Evolutionary conservation across 352 stramenopile genomes (phyloP), one percentile per base, ranked within the genome.

Genomic region (Chrysophaeum taylorii): DNA sequence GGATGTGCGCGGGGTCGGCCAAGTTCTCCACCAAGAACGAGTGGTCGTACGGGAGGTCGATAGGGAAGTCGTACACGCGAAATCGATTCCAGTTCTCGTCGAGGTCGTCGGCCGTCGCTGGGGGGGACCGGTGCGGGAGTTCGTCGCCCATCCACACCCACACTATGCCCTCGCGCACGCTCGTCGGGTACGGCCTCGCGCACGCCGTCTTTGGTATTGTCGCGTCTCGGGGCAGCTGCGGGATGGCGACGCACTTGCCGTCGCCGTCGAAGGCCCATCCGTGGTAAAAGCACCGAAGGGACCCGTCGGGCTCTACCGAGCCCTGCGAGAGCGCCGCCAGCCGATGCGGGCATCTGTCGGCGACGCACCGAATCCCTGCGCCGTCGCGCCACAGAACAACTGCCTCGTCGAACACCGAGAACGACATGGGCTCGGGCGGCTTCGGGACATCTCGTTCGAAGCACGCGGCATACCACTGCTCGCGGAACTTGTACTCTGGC

Each of bases 121-220:
- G 18, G 66, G 70, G 18, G 68, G 33, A 36, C 64, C 68, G 35
- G 48, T 57, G 27, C 69, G 73, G 2, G 29, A 60, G 68, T 14
- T 76, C 64, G 29, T 80, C 73, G 7, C 75, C 75, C 75, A 79
- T 79, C 75, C 75, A 79, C 5, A 79, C 75, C 64, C 45, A 79
- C 15, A 79, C 69, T 12, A 79, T 62, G 23, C 72, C 72, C 69
- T 79, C 75, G 54, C 41, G 64, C 35, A 77, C 69, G 9, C 42
- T 68, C 48, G 69, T 39, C 39, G 68, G 54, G 45, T 77, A 72
- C 35, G 75, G 73, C 18, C 64, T 66, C 27, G 76, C 63, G 63
- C 69, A 67, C 39, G 75, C 75, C 27, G 61, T 29, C 50, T 66
- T 48, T 21, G 75, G 75, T 39, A 73, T 68, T 29, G 29, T 29